Conservation (phyloP, 1,284 basidiomycete genomes). For the Marasmius tenuissimus region DNA sequence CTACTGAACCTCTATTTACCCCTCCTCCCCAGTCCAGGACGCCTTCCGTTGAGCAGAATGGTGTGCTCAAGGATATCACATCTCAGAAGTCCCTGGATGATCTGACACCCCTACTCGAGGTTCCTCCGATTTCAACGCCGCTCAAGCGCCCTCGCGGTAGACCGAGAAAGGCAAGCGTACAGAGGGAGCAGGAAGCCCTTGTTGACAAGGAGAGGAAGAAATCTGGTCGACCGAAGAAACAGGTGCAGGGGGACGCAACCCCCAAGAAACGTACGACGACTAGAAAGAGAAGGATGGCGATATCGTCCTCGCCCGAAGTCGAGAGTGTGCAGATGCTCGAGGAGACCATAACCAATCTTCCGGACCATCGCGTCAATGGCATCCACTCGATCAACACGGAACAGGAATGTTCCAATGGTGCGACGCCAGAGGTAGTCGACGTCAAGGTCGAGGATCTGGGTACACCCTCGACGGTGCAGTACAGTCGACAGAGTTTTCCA, state of each 20-base stretch:
- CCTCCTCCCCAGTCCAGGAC: not conserved
- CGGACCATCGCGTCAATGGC: not conserved
- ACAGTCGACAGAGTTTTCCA: constrained; percentile 49
- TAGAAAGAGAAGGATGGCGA: not conserved
- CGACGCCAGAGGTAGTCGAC: not conserved
- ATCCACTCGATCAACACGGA: not conserved
- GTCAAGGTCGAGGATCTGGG: constrained; percentile 34
- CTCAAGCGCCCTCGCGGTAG: not conserved
- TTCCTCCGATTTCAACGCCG: not conserved
- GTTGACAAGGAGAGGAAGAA: not conserved
- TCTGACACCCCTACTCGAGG: not conserved
- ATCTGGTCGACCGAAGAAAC: not conserved
- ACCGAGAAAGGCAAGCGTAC: not conserved
- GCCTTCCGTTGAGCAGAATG: not conserved
- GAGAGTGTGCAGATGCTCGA: not conserved
- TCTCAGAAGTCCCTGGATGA: not conserved
- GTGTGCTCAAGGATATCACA: not conserved
- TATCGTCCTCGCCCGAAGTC: not conserved
- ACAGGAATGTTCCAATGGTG: not conserved
- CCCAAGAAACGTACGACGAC: not conserved
- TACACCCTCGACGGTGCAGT: constrained; percentile 36
- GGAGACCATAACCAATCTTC: not conserved
- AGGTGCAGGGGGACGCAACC: not conserved
- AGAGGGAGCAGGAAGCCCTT: not conserved
- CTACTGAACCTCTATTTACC: not conserved